phyloP scores from a whole-genome alignment of 2,329 filamentous ascomycete genomes.

The Arthrocladium fulminans region DNA sequence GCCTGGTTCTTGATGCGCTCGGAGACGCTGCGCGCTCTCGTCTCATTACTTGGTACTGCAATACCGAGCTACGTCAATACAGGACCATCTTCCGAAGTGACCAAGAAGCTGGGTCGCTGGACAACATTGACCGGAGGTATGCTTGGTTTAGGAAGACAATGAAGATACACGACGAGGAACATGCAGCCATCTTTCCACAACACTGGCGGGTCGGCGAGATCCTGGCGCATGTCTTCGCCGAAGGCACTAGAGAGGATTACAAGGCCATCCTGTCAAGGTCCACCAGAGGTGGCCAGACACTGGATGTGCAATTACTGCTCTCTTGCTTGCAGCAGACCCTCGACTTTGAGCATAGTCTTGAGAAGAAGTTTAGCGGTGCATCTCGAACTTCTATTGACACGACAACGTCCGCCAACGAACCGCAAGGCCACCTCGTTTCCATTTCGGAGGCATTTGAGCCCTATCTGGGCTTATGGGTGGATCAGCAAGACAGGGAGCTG shows the following conservation, averaged over 20 bases:
- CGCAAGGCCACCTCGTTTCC: slow-evolving; percentile 72
- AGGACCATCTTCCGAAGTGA: slow-evolving; percentile 91
- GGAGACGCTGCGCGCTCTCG: slow-evolving; percentile 76
- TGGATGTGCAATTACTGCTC: slow-evolving; percentile 83
- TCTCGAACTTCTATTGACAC: slow-evolving; percentile 82
- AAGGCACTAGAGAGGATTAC: slow-evolving; percentile 91
- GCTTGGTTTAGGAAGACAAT: slow-evolving; percentile 95
- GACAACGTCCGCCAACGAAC: slow-evolving; percentile 66
- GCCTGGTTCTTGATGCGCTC: slow-evolving; percentile 86
- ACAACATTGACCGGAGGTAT: slow-evolving; percentile 92
- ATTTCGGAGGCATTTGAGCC: slow-evolving; percentile 97
- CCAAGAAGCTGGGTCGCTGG: slow-evolving; percentile 88
- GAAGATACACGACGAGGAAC: slow-evolving; percentile 91
- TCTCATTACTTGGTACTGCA: slow-evolving; percentile 93
- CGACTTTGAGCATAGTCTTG: slow-evolving; percentile 88
- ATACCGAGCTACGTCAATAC: slow-evolving; percentile 92
- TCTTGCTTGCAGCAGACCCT: slow-evolving; percentile 90
- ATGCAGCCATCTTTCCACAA: slow-evolving; percentile 74
- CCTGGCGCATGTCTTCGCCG: slow-evolving; percentile 84
- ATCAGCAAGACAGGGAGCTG: slow-evolving; percentile 85
- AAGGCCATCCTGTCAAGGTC: slow-evolving; percentile 83
- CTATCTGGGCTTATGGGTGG: slow-evolving; percentile 93
- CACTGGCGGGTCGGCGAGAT: slow-evolving; percentile 87
- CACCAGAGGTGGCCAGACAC: slow-evolving; percentile 68
- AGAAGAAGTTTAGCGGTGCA: slow-evolving; percentile 64